Evolutionary conservation across 2,329 filamentous ascomycete genomes (phyloP).

Genomic region (Cadophora sp.): DNA sequence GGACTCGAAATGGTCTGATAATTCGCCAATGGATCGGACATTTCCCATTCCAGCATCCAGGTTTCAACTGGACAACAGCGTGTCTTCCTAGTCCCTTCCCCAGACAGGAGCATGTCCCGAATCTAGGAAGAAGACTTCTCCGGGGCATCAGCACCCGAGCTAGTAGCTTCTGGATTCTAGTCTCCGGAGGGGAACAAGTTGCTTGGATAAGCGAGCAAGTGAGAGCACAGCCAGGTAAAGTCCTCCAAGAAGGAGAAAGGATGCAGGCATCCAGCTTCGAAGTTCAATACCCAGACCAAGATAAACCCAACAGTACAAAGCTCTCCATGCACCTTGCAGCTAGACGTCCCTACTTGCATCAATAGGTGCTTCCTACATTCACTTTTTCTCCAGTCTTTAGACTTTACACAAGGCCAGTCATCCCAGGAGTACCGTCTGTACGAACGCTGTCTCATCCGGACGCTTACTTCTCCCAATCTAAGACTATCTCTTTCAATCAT

Average conservation of each 20-base stretch:
- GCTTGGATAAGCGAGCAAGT: not conserved
- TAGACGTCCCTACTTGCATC: not conserved
- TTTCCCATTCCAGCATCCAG: not conserved
- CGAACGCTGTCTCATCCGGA: not conserved
- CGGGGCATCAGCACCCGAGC: not conserved
- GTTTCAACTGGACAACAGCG: not conserved
- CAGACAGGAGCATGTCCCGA: not conserved
- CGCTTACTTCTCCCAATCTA: no score
- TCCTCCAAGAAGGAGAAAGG: not conserved
- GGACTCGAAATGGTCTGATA: not conserved
- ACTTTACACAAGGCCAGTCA: not conserved
- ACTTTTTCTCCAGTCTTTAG: not conserved
- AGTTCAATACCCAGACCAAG: conserved; percentile 1
- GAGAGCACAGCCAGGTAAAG: not conserved
- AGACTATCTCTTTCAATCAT: no score
- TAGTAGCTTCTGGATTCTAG: not conserved
- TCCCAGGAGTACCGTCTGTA: not conserved
- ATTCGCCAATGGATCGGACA: not conserved
- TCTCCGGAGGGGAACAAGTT: not conserved
- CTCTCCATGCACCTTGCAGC: not conserved
- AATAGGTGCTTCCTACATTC: no score
- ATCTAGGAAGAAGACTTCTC: not conserved
- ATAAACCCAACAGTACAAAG: not conserved
- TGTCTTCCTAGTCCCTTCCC: not conserved
- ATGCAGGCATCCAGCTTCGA: conserved; percentile 3